Base-by-base conservation (phyloP, 1,284 basidiomycete genomes). In the Naganishia sp. region DNA sequence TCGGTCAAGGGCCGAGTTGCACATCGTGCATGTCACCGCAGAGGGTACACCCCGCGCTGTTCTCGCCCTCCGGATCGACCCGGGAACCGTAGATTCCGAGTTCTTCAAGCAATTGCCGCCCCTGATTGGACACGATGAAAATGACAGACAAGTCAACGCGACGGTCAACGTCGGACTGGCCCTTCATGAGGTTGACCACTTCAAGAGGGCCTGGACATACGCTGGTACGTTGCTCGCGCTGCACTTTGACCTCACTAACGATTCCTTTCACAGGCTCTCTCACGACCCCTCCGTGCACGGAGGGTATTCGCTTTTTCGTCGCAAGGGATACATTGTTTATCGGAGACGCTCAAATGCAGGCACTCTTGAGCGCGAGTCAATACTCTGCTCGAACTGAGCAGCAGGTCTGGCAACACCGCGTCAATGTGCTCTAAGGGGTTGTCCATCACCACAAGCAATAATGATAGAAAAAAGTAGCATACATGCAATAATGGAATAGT, bases 341-440 rank as follows among this genome's bases (percentile, higher is more conserved):
- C 54, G 54, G 69, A 31, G 65, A 65, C 52, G 46, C 67, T 16
- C 70, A 71, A 42, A 71, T 71, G 70, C 60, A 63, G n/a, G 63
- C 66, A n/a, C 50, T 71, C 52, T 55, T 71, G 23, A 25, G 52
- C 1, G 67, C 59, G 39, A 70, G 67, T 49, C 63, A 59, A 46
- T 71, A 67, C 65, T 70, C 69, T 46, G 67, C 69, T n/a, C 60
- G 70, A 44, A 55, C 70, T 2, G 70, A 70, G 45, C 70, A 71
- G 59, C 55, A 67, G 60, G 70, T 71, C 6, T 71, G 70, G 70
- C 63, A 63, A 23, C 70, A 71, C 28, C 65, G 65, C 63, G 70
- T 70, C 64, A 71, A 71, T 42, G 53, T 42, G 36, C 36, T 39
- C 10, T 39, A 39, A 39, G 10, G 28, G 10, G 36, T 39, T 39